Base-by-base conservation (phyloP, 2,329 filamentous ascomycete species). In the Dactylellina cionopaga region DNA sequence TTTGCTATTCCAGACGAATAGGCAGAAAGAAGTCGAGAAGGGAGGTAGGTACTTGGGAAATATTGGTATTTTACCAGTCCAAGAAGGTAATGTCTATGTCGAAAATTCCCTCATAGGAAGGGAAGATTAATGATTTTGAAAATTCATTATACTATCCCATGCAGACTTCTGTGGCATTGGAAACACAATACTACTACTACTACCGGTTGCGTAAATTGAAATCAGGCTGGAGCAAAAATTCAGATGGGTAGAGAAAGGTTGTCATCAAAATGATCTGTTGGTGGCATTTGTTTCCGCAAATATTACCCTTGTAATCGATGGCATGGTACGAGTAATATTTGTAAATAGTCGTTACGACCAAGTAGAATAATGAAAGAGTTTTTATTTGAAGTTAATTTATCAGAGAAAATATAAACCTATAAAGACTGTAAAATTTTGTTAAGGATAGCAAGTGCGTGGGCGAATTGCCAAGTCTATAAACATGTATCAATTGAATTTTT, bases 101-200 rank as follows among this genome's bases (percentile, higher is more conserved):
- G 62, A 43, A 71, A 71, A 71, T 71, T 71, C 66, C 66, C 66
- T 71, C 66, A 71, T 71, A 71, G 56, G 55, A 41, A 19, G 52
- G 55, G 54, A 60, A 43, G 41, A 43, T 46, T 55, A 49, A 44
- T 46, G 25, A 46, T 13, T 35, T 47, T 54, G 56, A 60, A 44
- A 46, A 15, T 22, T 51, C 31, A 55, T 22, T 55, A 66, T 44
- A 47, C 49, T 39, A 65, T 65, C 55, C 39, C 60, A 49, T 56
- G 49, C 59, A 65, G 49, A 39, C 15, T 46, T 65, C 41, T 65
- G 56, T 49, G 29, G 49, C 49, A 55, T 56, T 31, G 41, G 47
- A 35, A 44, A 39, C n/a, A n/a, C n/a, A n/a, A n/a, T n/a, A n/a
- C n/a, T n/a, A n/a, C n/a, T n/a, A n/a, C n/a, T n/a, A n/a, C n/a